A percentile compares a stretch with the other conserved stretches of the same genome.
phyloP scores from a whole-genome alignment of 2,329 filamentous ascomycete species.

The Cyphellophora attinorum region DNA sequence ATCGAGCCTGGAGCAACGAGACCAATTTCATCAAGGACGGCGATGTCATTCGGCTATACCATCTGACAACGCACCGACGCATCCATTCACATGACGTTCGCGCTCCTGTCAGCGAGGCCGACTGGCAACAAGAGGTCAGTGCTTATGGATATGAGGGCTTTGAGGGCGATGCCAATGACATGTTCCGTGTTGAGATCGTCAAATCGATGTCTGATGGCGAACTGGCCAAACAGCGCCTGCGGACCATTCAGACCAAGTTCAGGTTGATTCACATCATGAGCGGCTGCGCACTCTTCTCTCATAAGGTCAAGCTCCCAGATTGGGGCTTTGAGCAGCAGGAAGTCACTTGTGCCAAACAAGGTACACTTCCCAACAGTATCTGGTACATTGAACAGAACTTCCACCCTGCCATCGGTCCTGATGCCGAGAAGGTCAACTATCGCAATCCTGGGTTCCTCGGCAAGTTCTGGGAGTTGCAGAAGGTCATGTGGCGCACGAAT shows the following conservation, averaged over 20 bases:
- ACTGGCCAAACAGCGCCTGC: slow-evolving; percentile 70
- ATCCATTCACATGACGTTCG: slow-evolving; percentile 95
- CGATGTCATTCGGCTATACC: slow-evolving; percentile 71
- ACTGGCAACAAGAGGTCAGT: slow-evolving; percentile 94
- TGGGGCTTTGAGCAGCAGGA: slow-evolving; percentile 99
- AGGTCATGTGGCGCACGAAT: slow-evolving; percentile 98
- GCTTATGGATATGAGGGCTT: slow-evolving; percentile 97
- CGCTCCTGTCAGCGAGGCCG: slow-evolving; percentile 71
- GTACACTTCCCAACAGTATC: slow-evolving; percentile 87
- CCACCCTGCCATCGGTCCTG: slow-evolving; percentile 64
- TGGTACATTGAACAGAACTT: slow-evolving; percentile 94
- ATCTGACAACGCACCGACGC: slow-evolving; percentile 71
- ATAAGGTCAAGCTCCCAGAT: slow-evolving; percentile 96
- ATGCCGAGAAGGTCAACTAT: slow-evolving; percentile 93
- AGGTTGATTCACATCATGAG: slow-evolving; percentile 93
- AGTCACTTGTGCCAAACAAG: slow-evolving; percentile 89
- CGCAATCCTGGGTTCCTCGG: slow-evolving; percentile 87
- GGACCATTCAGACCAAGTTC: slow-evolving; percentile 96
- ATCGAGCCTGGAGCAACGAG: slow-evolving; percentile 73
- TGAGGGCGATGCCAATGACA: slow-evolving; percentile 90
- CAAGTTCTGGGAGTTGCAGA: slow-evolving; percentile 95
- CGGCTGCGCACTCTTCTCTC: slow-evolving; percentile 89
- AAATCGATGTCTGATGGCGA: slow-evolving; percentile 75
- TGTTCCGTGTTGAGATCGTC: slow-evolving; percentile 90
- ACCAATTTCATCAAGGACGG: slow-evolving; percentile 67